Percentiles rank a stretch among this genome's conserved stretches.
These are phyloP conservation scores for Lolium rigidum DNA, from an alignment of 176 grass and related monocot genomes.

Conservation along the genomic window DNA sequence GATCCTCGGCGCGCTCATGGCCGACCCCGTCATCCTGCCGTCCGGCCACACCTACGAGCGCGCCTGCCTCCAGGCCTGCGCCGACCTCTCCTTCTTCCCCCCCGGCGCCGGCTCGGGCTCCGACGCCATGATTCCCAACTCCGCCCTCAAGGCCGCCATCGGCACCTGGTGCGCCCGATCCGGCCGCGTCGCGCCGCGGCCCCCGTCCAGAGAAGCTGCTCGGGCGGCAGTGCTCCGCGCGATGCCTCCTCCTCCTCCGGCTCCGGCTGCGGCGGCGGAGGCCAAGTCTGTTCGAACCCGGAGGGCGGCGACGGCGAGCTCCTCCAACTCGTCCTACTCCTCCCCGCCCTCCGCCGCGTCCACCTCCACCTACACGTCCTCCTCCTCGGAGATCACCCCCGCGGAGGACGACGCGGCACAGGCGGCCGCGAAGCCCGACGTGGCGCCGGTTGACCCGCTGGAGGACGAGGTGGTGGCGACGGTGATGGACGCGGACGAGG, in stretches of 20 bases:
- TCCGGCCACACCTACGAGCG: slow-evolving; percentile 77
- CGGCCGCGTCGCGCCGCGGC: slow-evolving; percentile 37
- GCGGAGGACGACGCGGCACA: slow-evolving; percentile 37
- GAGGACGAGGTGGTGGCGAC: slow-evolving; percentile 66
- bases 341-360: slow-evolving; percentile 44
- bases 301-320: slow-evolving; percentile 1
- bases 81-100: slow-evolving; percentile 56
- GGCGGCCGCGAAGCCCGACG: background rate
- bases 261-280: background rate
- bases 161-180: slow-evolving; percentile 63
- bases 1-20: slow-evolving; percentile 64
- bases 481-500: slow-evolving; percentile 63
- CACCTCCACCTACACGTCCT: slow-evolving; percentile 47
- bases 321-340: slow-evolving; percentile 46
- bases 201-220: slow-evolving; percentile 35
- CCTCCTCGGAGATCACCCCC: slow-evolving; percentile 52
- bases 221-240: slow-evolving; percentile 44
- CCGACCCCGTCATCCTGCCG: slow-evolving; percentile 71
- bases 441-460: slow-evolving; percentile 37
- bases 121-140: slow-evolving; percentile 58
- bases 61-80: slow-evolving; percentile 66
- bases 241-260: background rate
- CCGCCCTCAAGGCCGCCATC: slow-evolving; percentile 71
- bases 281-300: slow-evolving; percentile 39
- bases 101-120: slow-evolving; percentile 38